Percentiles rank a stretch among this genome's conserved stretches.
Conservation (phyloP, 2,329 filamentous ascomycete species). For the Apiospora sp. region DNA sequence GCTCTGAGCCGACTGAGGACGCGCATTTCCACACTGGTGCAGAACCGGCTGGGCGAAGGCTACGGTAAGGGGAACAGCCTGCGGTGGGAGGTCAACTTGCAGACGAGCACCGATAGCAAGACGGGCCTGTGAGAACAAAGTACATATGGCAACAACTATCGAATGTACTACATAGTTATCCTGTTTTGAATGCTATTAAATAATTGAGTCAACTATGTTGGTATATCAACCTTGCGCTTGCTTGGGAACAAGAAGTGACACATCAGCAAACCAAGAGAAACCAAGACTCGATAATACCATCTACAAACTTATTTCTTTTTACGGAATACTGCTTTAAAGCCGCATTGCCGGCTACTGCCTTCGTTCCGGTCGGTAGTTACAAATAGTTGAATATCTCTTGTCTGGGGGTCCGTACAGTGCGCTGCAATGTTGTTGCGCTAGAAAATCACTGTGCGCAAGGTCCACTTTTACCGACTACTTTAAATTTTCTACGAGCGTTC, state of each 20-base stretch:
- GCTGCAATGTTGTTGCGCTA: not conserved
- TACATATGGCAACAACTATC: not conserved
- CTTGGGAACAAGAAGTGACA: not conserved
- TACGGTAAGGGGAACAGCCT: constrained; percentile 82
- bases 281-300: not conserved
- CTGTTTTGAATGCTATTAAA: not conserved
- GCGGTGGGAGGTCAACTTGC: constrained; percentile 92
- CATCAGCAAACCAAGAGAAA: not conserved
- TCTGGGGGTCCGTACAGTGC: not conserved
- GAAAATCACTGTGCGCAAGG: not conserved
- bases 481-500: not conserved
- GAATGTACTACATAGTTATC: not conserved
- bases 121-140: not conserved
- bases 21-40: constrained; percentile 79
- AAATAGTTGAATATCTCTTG: not conserved
- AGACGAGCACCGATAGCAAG: constrained; percentile 61
- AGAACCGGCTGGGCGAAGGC: constrained; percentile 85
- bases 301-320: not conserved
- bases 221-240: not conserved
- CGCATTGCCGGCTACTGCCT: not conserved
- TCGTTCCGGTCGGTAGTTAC: no score
- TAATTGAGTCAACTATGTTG: not conserved
- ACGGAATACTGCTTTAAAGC: not conserved
- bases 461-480: constrained; percentile 8
- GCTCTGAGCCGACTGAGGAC: constrained; percentile 77